phyloP scores from a whole-genome alignment of 2,329 filamentous ascomycete genomes.

The Pseudogymnoascus sp. region DNA sequence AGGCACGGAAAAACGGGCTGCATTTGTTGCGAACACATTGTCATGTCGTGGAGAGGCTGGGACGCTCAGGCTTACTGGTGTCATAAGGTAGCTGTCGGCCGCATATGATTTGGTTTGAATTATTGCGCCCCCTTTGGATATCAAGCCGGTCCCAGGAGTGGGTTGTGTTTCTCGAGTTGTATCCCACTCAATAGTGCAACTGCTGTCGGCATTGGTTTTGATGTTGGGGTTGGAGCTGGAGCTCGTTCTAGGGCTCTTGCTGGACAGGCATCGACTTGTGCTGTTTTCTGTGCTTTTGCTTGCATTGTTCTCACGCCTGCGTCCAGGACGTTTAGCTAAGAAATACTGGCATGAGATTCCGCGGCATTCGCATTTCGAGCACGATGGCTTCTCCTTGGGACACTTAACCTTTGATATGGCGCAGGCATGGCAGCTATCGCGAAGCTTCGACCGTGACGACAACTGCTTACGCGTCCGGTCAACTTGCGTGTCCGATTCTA shows the following conservation, averaged over 20 bases:
- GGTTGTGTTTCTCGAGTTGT: neutral
- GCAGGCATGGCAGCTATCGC: conserved; percentile 33
- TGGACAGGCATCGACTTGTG: neutral
- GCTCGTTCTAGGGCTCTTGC: neutral
- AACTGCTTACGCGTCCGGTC: neutral
- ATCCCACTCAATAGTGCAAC: neutral
- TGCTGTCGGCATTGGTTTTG: neutral
- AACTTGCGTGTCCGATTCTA: neutral
- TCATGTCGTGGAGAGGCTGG: neutral
- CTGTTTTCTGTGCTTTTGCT: neutral
- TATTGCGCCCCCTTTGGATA: neutral
- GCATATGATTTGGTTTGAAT: neutral
- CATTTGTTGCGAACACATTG: neutral
- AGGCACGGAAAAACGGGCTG: neutral
- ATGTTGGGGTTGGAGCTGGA: neutral
- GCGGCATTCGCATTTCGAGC: conserved; percentile 28
- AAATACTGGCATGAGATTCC: conserved; percentile 29
- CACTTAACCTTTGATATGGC: conserved; percentile 32
- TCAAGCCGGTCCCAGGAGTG: neutral
- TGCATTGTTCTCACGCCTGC: conserved; percentile 18
- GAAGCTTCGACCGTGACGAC: conserved; percentile 23
- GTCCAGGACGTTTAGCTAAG: conserved; percentile 26
- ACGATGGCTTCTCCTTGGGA: conserved; percentile 30
- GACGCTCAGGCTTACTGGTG: neutral
- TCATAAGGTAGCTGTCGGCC: neutral